phyloP scores from a whole-genome alignment of 2,329 filamentous ascomycete species.

The Pestalotiopsis sp. region DNA sequence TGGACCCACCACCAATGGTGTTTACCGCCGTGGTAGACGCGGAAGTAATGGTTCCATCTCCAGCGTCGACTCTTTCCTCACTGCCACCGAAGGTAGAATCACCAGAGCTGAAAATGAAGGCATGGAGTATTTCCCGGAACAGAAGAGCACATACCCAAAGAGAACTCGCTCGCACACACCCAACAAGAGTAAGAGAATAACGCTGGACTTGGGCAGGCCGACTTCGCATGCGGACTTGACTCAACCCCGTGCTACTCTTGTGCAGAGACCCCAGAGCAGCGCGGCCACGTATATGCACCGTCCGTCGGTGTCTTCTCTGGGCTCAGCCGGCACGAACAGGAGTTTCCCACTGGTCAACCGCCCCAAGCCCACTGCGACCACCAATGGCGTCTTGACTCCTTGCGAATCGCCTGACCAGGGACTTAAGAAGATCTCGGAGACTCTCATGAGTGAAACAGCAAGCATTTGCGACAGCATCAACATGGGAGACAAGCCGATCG shows the following conservation, averaged over 20 bases:
- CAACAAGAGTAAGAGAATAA: constrained; percentile 29
- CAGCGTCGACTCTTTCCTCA: constrained; percentile 58
- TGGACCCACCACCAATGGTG: constrained; percentile 40
- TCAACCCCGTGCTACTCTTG: constrained; percentile 34
- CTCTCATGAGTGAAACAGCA: constrained; percentile 50
- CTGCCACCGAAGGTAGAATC: constrained; percentile 51
- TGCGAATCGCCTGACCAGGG: constrained; percentile 52
- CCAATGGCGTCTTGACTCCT: constrained; percentile 47
- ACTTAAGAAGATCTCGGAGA: constrained; percentile 49
- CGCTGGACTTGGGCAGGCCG: constrained; percentile 23
- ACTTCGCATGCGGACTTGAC: constrained; percentile 26
- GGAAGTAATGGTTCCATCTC: constrained; percentile 53
- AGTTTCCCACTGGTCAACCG: constrained; percentile 65
- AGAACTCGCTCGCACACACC: constrained; percentile 33
- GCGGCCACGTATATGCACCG: constrained; percentile 48
- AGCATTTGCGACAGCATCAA: constrained; percentile 38
- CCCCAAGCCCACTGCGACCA: constrained; percentile 34
- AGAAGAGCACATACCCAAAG: constrained; percentile 22
- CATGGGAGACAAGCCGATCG: constrained; percentile 41
- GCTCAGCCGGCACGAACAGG: constrained; percentile 60
- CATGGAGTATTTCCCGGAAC: constrained; percentile 25
- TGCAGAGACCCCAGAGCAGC: constrained; percentile 46
- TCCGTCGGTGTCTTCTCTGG: constrained; percentile 59
- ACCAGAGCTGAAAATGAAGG: constrained; percentile 25
- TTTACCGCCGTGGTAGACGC: constrained; percentile 34